A percentile compares a stretch with the other conserved stretches of the same genome.
These are phyloP conservation scores for Leccinum ochraceum DNA, from an alignment of 768 basidiomycete species.

Conservation along the genomic window DNA sequence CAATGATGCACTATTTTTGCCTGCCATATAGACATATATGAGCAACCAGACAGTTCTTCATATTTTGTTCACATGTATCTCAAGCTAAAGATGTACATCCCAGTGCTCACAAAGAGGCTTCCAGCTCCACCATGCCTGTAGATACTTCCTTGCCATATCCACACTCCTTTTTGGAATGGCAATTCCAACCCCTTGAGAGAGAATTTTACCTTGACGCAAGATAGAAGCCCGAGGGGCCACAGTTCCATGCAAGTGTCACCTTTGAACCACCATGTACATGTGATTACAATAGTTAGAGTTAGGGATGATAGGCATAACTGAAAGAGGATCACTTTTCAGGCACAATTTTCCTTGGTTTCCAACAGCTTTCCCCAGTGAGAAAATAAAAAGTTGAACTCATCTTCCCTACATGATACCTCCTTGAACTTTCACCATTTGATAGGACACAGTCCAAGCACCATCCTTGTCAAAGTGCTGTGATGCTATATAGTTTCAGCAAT, in stretches of 20 bases:
- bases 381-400: too few species aligned
- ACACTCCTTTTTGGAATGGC: background rate
- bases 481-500: slow-evolving; percentile 16
- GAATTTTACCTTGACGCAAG: background rate
- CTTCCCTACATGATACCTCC: background rate
- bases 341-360: too few species aligned
- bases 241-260: background rate
- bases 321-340: too few species aligned
- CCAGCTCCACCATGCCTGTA: background rate
- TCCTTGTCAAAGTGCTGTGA: slow-evolving; percentile 6
- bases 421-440: slow-evolving; percentile 9
- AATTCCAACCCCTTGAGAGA: background rate
- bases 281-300: too few species aligned
- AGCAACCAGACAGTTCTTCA: too few species aligned
- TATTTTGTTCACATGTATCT: too few species aligned
- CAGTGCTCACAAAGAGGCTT: background rate
- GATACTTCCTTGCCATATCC: background rate
- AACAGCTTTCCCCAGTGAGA: too few species aligned
- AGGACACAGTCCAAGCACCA: slow-evolving; percentile 1
- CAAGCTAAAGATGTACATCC: too few species aligned
- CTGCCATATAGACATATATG: too few species aligned
- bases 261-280: background rate
- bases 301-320: too few species aligned
- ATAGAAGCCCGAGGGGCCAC: background rate
- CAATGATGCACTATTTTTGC: too few species aligned